phyloP scores from a whole-genome alignment of 371 early-diverging fungal species.

The Agmasoma carcini region DNA sequence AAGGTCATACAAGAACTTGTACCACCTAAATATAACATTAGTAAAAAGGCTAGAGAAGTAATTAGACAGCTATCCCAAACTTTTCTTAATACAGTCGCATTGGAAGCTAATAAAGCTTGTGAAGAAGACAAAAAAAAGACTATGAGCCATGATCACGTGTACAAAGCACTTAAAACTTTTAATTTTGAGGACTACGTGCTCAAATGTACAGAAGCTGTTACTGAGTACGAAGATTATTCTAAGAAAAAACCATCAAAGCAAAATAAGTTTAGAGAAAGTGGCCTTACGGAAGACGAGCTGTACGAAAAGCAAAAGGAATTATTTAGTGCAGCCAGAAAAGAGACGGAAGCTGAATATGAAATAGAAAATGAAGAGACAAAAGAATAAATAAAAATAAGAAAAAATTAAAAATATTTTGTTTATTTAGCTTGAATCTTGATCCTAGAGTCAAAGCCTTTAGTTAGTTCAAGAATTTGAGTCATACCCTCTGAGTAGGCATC shows the following conservation, averaged over 20 bases:
- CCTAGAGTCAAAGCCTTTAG: too few relatives aligned
- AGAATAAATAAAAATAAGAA: background rate
- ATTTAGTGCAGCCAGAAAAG: slow-evolving; percentile 69
- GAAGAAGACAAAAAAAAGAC: slow-evolving; percentile 90
- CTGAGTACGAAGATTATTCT: slow-evolving; percentile 64
- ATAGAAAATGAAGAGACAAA: background rate
- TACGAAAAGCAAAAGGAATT: slow-evolving; percentile 68
- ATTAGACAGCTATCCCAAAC: slow-evolving; percentile 73
- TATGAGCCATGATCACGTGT: slow-evolving; percentile 84
- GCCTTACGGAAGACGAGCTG: slow-evolving; percentile 74
- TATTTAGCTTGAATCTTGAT: too few relatives aligned
- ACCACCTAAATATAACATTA: slow-evolving; percentile 62
- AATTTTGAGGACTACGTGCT: slow-evolving; percentile 77
- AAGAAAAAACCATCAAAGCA: slow-evolving; percentile 73
- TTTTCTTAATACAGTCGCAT: slow-evolving; percentile 53
- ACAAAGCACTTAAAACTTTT: slow-evolving; percentile 66
- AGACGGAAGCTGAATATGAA: background rate
- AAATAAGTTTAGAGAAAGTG: slow-evolving; percentile 67
- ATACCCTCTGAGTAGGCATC: too few relatives aligned
- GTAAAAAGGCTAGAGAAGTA: slow-evolving; percentile 81
- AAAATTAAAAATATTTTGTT: background rate
- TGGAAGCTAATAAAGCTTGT: slow-evolving; percentile 83
- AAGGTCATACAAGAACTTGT: slow-evolving; percentile 81
- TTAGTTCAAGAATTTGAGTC: too few relatives aligned
- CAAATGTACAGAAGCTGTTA: slow-evolving; percentile 68